Conservation (phyloP, 352 stramenopile species). For the Globisporangium carolinianum region DNA sequence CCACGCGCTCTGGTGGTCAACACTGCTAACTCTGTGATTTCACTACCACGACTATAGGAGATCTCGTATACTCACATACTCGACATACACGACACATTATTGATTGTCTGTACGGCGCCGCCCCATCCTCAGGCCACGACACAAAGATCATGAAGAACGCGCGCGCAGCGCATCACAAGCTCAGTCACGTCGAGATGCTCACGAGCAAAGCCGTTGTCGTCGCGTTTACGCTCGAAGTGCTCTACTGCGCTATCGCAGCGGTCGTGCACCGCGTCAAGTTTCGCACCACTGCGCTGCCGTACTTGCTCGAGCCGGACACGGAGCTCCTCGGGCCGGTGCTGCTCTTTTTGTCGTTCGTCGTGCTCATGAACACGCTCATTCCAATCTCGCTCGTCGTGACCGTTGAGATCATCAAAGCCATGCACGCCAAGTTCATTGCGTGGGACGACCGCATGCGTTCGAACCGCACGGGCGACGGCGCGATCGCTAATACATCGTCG, state of each 20-base stretch:
- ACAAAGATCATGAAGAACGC: slow-evolving; percentile 90
- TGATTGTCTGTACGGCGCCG: too few species aligned
- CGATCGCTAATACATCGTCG: slow-evolving; percentile 84
- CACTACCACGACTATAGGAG: too few species aligned
- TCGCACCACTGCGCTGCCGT: background rate
- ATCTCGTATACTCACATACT: too few species aligned
- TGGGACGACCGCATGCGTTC: slow-evolving; percentile 66
- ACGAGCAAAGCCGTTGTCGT: slow-evolving; percentile 75
- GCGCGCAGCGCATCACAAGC: slow-evolving; percentile 70
- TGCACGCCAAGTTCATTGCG: slow-evolving; percentile 73
- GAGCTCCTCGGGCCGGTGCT: slow-evolving; percentile 25
- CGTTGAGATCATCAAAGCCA: slow-evolving; percentile 67
- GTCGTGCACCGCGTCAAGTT: slow-evolving; percentile 26
- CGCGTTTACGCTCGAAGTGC: slow-evolving; percentile 69
- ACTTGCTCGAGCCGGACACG: slow-evolving; percentile 8
- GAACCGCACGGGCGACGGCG: slow-evolving; percentile 34
- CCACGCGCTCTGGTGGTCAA: background rate
- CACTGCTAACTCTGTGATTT: too few species aligned
- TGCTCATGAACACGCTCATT: slow-evolving; percentile 91
- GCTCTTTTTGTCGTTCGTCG: slow-evolving; percentile 86
- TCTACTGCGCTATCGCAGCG: slow-evolving; percentile 51
- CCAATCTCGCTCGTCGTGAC: slow-evolving; percentile 91
- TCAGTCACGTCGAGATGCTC: slow-evolving; percentile 73
- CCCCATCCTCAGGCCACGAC: slow-evolving; percentile 43
- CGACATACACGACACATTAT: too few species aligned